phyloP scores from a whole-genome alignment of 139 green algal species.

The Edaphochlamys debaryana region DNA sequence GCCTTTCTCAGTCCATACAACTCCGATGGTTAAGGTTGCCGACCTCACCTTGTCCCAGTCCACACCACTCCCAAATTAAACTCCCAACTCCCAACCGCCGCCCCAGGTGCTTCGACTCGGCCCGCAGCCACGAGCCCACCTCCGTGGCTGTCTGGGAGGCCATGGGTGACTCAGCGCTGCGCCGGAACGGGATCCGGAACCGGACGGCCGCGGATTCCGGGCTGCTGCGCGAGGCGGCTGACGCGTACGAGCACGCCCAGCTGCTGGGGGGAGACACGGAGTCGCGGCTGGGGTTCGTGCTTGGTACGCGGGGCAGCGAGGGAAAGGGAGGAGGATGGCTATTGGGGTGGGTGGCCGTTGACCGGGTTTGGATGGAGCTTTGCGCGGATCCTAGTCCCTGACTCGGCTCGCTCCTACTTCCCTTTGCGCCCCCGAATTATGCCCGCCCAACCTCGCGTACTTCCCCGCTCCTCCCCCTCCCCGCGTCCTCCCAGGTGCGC shows the following conservation, averaged over 20 bases:
- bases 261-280: constrained; percentile 56
- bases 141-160: constrained; percentile 78
- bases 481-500: no score
- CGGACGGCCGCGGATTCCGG: not conserved
- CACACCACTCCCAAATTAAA: no score
- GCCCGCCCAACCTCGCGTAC: no score
- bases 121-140: constrained; percentile 68
- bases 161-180: constrained; percentile 70
- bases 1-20: no score
- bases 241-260: constrained; percentile 61
- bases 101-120: constrained; percentile 67
- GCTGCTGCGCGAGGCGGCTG: constrained; percentile 16
- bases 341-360: no score
- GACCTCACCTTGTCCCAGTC: no score
- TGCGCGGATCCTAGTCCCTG: no score
- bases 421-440: no score
- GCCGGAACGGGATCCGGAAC: constrained; percentile 3
- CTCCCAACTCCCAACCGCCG: no score
- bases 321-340: not conserved
- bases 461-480: no score
- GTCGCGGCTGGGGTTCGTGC: constrained; percentile 39
- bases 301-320: constrained; percentile 10
- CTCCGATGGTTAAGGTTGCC: no score
- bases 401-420: not conserved
- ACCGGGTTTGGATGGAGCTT: no score